Evolutionary conservation across 108 stramenopile species (phyloP).

Genomic region (Cyclotella distinguenda): DNA sequence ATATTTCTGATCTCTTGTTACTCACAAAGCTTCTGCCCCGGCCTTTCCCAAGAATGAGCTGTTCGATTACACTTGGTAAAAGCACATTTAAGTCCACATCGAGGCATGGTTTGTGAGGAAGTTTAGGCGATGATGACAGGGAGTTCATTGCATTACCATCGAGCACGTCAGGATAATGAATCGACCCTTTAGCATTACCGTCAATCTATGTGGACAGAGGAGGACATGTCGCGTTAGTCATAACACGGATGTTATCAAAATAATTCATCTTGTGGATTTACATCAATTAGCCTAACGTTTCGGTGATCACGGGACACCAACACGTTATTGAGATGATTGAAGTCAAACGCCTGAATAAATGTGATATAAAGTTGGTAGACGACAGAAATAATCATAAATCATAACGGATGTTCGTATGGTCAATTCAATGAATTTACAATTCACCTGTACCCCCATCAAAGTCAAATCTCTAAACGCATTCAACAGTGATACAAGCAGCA

Average conservation of each 20-base stretch:
- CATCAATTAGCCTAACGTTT: conserved; percentile 58
- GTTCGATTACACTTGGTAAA: conserved; percentile 61
- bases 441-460: conserved; percentile 63
- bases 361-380: not conserved
- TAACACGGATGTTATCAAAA: not conserved
- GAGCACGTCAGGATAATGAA: conserved; percentile 4
- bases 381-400: not conserved
- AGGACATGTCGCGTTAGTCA: too few species aligned
- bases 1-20: conserved; percentile 59
- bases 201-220: conserved; percentile 19
- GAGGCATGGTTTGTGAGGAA: conserved; percentile 61
- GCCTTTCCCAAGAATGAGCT: conserved; percentile 73
- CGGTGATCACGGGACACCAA: conserved; percentile 71
- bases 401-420: not conserved
- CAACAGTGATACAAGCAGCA: conserved; percentile 63
- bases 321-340: conserved; percentile 75
- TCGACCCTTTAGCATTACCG: conserved; percentile 10
- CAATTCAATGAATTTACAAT: not conserved
- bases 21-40: conserved; percentile 60
- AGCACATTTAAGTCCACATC: conserved; percentile 67
- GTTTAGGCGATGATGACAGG: not conserved
- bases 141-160: conserved; percentile 4
- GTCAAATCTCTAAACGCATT: conserved; percentile 56
- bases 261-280: not conserved
- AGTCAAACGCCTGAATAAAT: conserved; percentile 62